Conservation (phyloP, 371 early-diverging fungal genomes). For the Apophysomyces elegans region DNA sequence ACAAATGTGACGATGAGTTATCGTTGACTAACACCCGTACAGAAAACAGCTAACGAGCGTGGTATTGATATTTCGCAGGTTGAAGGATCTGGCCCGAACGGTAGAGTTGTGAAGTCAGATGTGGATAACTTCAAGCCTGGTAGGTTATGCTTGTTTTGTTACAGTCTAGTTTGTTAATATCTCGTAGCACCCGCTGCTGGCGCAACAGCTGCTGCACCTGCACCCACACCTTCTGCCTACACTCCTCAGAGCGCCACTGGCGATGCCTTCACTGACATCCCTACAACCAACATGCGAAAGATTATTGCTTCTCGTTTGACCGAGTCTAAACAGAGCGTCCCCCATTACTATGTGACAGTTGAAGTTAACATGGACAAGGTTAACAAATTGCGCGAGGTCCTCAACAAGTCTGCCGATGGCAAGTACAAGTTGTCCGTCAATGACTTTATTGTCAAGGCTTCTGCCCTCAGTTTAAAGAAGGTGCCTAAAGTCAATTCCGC, state of each 20-base stretch:
- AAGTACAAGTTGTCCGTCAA: conserved; percentile 97
- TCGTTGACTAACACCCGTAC: conserved; percentile 2
- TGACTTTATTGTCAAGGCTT: conserved; percentile 97
- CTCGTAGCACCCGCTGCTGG: conserved; percentile 36
- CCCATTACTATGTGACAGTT: conserved; percentile 96
- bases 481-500: conserved; percentile 97
- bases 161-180: too few relatives aligned
- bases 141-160: not conserved
- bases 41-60: conserved; percentile 86
- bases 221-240: conserved; percentile 51
- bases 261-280: conserved; percentile 79
- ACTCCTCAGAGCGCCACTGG: conserved; percentile 58
- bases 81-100: conserved; percentile 89
- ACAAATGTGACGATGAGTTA: not conserved
- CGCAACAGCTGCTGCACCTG: conserved; percentile 40
- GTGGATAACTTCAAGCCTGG: conserved; percentile 58
- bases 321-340: conserved; percentile 89
- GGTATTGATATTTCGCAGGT: conserved; percentile 78
- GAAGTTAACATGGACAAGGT: conserved; percentile 90
- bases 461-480: conserved; percentile 87
- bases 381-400: conserved; percentile 83
- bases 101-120: conserved; percentile 92
- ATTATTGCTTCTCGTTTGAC: conserved; percentile 83
- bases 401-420: conserved; percentile 87
- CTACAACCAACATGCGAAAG: conserved; percentile 92